These are phyloP conservation scores for Russula griseocarnosa DNA, from an alignment of 768 basidiomycete species.

Conservation along the genomic window DNA sequence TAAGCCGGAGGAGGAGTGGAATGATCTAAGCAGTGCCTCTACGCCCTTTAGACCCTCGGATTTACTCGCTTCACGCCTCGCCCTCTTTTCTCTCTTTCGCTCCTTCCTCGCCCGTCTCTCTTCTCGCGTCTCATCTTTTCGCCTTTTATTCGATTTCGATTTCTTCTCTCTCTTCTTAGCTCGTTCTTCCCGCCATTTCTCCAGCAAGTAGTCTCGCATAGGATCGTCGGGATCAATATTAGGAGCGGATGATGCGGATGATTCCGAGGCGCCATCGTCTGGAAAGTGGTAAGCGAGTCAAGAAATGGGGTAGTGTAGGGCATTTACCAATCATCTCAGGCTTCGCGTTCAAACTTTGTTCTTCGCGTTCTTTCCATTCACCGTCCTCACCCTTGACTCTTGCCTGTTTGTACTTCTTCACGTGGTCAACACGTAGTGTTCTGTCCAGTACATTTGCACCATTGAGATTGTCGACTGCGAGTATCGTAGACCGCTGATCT, in stretches of 20 bases:
- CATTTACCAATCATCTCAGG: conserved; percentile 65
- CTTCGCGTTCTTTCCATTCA: conserved; percentile 80
- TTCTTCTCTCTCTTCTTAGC: conserved; percentile 57
- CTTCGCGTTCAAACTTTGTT: conserved; percentile 82
- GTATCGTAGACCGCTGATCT: conserved; percentile 91
- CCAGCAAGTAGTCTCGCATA: conserved; percentile 89
- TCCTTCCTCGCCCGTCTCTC: conserved; percentile 74
- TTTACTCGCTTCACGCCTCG: conserved; percentile 47
- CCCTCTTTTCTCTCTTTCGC: conserved; percentile 65
- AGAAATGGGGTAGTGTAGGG: conserved; percentile 4
- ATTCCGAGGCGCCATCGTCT: conserved; percentile 60
- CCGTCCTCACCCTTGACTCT: conserved; percentile 75
- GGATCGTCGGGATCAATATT: conserved; percentile 95
- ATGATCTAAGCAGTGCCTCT: conserved; percentile 56
- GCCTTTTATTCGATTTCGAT: conserved; percentile 50
- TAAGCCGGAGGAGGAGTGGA: conserved; percentile 29
- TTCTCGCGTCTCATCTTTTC: conserved; percentile 74
- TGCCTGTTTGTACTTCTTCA: conserved; percentile 87
- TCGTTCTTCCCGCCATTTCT: conserved; percentile 68
- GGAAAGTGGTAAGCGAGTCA: conserved; percentile 8
- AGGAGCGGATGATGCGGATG: conserved; percentile 58
- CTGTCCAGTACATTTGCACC: conserved; percentile 84
- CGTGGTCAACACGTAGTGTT: conserved; percentile 88
- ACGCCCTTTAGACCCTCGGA: conserved; percentile 63
- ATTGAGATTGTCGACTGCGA: conserved; percentile 98